Evolutionary conservation across 192 early-diverging fungal species (phyloP).

Genomic region (Linnemannia elongata): DNA sequence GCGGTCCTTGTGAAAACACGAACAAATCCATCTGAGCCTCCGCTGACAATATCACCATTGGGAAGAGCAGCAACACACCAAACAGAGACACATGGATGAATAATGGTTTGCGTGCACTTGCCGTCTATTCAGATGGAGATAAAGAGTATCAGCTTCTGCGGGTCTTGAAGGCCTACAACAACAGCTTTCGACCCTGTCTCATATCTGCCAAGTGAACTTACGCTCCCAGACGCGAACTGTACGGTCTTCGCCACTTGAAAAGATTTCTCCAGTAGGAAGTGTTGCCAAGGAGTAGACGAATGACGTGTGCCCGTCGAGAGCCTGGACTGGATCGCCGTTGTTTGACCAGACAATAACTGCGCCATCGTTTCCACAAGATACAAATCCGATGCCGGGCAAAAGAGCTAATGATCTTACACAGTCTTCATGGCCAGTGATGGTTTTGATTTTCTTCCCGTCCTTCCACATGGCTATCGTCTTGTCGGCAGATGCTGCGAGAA

Average conservation of each 20-base stretch:
- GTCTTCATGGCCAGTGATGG: slow-evolving; percentile 88
- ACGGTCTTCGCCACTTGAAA: slow-evolving; percentile 96
- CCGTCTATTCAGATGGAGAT: slow-evolving; percentile 59
- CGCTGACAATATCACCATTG: slow-evolving; percentile 90
- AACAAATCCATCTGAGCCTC: slow-evolving; percentile 84
- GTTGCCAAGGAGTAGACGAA: slow-evolving; percentile 90
- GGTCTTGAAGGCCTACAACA: not conserved
- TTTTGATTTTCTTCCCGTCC: slow-evolving; percentile 71
- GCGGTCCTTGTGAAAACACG: slow-evolving; percentile 82
- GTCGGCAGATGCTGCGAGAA: slow-evolving; percentile 86
- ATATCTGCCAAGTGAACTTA: slow-evolving; percentile 19
- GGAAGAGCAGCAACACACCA: slow-evolving; percentile 86
- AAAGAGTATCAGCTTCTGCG: not conserved
- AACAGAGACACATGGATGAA: slow-evolving; percentile 90
- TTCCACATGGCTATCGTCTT: slow-evolving; percentile 91
- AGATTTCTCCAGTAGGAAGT: slow-evolving; percentile 82
- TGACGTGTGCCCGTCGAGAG: slow-evolving; percentile 88
- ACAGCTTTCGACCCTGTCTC: not conserved
- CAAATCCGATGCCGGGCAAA: slow-evolving; percentile 77
- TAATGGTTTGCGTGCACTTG: slow-evolving; percentile 82
- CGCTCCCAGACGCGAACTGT: slow-evolving; percentile 89
- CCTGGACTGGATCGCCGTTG: slow-evolving; percentile 77
- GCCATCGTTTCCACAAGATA: slow-evolving; percentile 93
- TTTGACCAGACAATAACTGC: slow-evolving; percentile 87
- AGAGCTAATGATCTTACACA: slow-evolving; percentile 86